Conservation (phyloP, 805 yeast genomes). For the Lipomyces mesembrius region DNA sequence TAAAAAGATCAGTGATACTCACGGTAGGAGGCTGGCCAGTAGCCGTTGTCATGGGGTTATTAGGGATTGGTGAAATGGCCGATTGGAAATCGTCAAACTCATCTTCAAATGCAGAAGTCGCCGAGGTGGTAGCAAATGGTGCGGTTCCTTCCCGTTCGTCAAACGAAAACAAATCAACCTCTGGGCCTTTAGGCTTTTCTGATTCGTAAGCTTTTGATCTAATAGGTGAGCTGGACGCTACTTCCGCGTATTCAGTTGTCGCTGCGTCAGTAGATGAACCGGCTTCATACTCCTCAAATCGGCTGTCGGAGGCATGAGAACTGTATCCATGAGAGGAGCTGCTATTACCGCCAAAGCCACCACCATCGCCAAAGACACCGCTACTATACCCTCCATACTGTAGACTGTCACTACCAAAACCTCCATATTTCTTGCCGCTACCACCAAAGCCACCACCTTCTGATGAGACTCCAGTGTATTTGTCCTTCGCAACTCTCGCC, state of each 20-base stretch:
- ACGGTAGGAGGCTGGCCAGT: slow-evolving; percentile 44
- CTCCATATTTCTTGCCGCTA: slow-evolving; percentile 45
- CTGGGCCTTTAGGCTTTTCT: slow-evolving; percentile 18
- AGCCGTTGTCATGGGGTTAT: slow-evolving; percentile 29
- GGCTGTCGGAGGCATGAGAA: slow-evolving; percentile 14
- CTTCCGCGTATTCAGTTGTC: slow-evolving; percentile 49
- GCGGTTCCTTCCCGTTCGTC: slow-evolving; percentile 31
- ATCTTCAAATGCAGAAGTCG: slow-evolving; percentile 40
- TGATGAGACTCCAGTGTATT: slow-evolving; percentile 75
- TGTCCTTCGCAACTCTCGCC: slow-evolving; percentile 83
- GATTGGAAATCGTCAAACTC: slow-evolving; percentile 64
- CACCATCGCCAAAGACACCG: slow-evolving; percentile 51
- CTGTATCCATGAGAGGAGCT: slow-evolving; percentile 6
- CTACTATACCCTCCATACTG: slow-evolving; percentile 46
- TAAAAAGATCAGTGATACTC: slow-evolving; percentile 45
- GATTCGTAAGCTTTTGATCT: slow-evolving; percentile 4
- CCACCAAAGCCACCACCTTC: slow-evolving; percentile 45
- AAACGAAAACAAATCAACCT: slow-evolving; percentile 39
- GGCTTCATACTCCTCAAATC: slow-evolving; percentile 41
- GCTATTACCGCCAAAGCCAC: slow-evolving; percentile 42
- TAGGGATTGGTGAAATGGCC: slow-evolving; percentile 46
- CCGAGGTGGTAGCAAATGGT: slow-evolving; percentile 15
- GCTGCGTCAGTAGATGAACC: slow-evolving; percentile 35
- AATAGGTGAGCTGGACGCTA: slow-evolving; percentile 8
- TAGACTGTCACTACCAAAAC: slow-evolving; percentile 45